Percentiles rank a stretch among this genome's conserved stretches.
Evolutionary conservation across 2,329 filamentous ascomycete genomes (phyloP).

Genomic region (Akanthomyces dipterigenus): DNA sequence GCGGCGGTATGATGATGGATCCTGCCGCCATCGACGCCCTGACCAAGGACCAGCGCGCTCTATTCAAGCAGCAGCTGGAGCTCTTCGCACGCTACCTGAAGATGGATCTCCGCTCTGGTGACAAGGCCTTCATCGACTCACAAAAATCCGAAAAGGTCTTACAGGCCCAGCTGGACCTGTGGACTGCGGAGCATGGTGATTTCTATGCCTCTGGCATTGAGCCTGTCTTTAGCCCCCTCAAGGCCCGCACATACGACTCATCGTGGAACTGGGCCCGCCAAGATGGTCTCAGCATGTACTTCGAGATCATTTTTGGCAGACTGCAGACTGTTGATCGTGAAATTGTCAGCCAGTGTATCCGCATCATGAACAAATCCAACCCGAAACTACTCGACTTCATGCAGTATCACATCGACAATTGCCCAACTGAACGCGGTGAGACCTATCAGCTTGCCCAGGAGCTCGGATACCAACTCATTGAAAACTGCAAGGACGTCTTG

Average conservation of each 20-base stretch:
- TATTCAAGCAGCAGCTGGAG: slow-evolving; percentile 98
- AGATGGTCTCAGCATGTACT: slow-evolving; percentile 97
- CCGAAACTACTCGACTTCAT: slow-evolving; percentile 95
- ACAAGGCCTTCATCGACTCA: slow-evolving; percentile 82
- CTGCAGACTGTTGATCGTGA: slow-evolving; percentile 91
- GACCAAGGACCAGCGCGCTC: slow-evolving; percentile 89
- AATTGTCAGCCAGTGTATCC: slow-evolving; percentile 97
- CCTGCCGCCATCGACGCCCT: slow-evolving; percentile 93
- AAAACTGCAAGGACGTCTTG: slow-evolving; percentile 94
- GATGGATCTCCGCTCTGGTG: slow-evolving; percentile 91
- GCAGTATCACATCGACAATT: slow-evolving; percentile 99
- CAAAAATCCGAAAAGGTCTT: slow-evolving; percentile 82
- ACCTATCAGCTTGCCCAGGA: slow-evolving; percentile 97
- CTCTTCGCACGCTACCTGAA: slow-evolving; percentile 93
- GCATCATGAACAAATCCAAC: slow-evolving; percentile 98
- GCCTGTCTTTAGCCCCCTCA: slow-evolving; percentile 86
- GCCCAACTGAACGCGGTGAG: slow-evolving; percentile 91
- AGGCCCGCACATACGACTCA: slow-evolving; percentile 94
- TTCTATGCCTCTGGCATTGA: slow-evolving; percentile 94
- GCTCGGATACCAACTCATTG: slow-evolving; percentile 85
- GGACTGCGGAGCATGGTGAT: slow-evolving; percentile 92
- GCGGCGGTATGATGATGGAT: slow-evolving; percentile 98
- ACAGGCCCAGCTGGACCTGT: slow-evolving; percentile 89
- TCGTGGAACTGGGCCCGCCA: slow-evolving; percentile 99
- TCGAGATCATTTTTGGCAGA: slow-evolving; percentile 95